Base-by-base conservation (phyloP, 1,284 basidiomycete genomes). In the Psilocybe mexicana region DNA sequence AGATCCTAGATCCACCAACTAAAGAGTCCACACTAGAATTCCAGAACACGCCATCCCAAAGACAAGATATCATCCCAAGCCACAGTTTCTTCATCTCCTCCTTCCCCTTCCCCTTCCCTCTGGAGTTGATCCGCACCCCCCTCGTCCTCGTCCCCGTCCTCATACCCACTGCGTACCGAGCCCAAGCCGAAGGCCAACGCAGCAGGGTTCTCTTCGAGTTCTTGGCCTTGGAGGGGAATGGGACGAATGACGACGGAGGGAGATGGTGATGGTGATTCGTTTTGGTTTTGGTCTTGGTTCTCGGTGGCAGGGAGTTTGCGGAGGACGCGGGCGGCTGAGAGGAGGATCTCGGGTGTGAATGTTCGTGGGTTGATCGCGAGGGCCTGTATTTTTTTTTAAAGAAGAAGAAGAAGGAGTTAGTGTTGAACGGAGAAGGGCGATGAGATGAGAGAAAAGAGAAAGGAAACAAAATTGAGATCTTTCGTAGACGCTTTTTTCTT, bases 361-460 rank as follows among this genome's bases (percentile, higher is more conserved):
- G 83, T 84, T 3, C 67, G 63, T 8, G 79, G 80, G 63, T 86
- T 80, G 46, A 86, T 75, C 1, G 73, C 80, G 2, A 86, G 75
- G 14, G 69, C 79, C 84, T 86, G 35, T 1, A 35, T 18, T 18
- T 18, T 18, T 18, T 18, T 30, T 4, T 18, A n/a, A 49, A 30
- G 2, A 49, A 35, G 1, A 33, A 33, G 30, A 18, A 18, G 18
- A 18, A 18, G 18, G 18, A 18, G 18, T 18, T 18, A 18, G 18
- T 18, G 18, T 18, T 18, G 18, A 18, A 1, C 18, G 1, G 18
- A 18, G 1, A 18, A 18, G 18, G 18, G 18, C 18, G 18, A 12
- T 33, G 33, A 30, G 33, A 6, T 30, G 50, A 48, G 23, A 14
- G 25, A 50, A 26, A 28, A 35, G 6, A 2, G 35, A 36, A 36